Conservation (phyloP, 139 green algal genomes). For the Chlorella vulgaris region DNA sequence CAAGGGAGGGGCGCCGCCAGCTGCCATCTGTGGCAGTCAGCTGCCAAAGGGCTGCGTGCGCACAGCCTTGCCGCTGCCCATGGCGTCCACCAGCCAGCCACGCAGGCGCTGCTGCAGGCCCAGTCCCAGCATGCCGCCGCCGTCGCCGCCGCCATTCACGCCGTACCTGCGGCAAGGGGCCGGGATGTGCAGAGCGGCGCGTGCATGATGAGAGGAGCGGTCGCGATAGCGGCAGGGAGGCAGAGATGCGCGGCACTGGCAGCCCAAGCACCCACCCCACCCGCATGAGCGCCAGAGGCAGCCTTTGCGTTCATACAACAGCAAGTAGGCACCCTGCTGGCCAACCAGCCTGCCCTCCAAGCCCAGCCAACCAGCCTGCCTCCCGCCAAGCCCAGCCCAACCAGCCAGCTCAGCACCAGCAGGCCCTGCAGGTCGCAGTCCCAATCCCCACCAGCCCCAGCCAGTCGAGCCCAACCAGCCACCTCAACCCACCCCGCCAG, state of each 20-base stretch:
- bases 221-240: no score
- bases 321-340: no score
- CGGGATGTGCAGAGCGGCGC: neutral
- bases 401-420: neutral
- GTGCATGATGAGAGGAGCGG: neutral
- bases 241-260: neutral
- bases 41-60: constrained; percentile 24
- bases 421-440: constrained; percentile 14
- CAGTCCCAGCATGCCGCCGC: neutral
- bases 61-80: constrained; percentile 31
- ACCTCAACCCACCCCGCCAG: neutral
- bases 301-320: no score
- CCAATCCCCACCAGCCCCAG: constrained; percentile 1
- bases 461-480: neutral
- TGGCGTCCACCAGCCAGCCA: constrained; percentile 34
- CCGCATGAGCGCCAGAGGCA: no score
- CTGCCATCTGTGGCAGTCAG: no score
- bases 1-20: no score
- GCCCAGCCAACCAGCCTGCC: no score
- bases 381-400: no score
- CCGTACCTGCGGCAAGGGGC: constrained; percentile 33
- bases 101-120: constrained; percentile 22
- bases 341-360: no score
- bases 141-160: constrained; percentile 46
- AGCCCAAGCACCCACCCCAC: no score